Conservation (phyloP, 2,329 filamentous ascomycete species). For the Hansfordia pulvinata region DNA sequence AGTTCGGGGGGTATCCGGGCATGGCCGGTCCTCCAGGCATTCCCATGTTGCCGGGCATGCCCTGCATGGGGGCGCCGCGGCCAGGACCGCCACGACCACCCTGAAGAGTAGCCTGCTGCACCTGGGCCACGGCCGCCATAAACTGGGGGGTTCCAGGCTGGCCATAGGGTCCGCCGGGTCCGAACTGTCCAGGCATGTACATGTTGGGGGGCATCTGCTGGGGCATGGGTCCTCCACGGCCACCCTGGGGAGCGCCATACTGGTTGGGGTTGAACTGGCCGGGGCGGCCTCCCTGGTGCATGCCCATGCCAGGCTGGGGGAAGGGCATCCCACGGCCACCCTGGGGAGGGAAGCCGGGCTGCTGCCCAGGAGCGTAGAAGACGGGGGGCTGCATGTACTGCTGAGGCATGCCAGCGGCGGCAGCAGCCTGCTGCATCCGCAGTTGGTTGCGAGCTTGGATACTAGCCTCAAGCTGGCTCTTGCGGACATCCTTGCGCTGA, state of each 20-base stretch:
- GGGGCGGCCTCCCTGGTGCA: conserved; percentile 70
- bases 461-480: conserved; percentile 97
- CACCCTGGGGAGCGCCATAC: conserved; percentile 73
- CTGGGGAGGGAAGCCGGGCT: conserved; percentile 55
- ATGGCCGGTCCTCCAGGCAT: conserved; percentile 34
- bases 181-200: conserved; percentile 74
- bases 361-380: conserved; percentile 79
- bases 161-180: conserved; percentile 62
- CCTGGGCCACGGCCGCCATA: conserved; percentile 73
- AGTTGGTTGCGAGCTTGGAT: conserved; percentile 99
- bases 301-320: conserved; percentile 48
- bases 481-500: conserved; percentile 98
- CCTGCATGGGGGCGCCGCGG: conserved; percentile 61
- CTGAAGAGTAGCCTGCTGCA: conserved; percentile 44
- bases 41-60: conserved; percentile 59
- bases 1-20: conserved; percentile 44
- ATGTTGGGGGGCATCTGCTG: conserved; percentile 81
- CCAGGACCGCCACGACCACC: conserved; percentile 51
- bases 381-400: conserved; percentile 82
- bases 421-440: conserved; percentile 93
- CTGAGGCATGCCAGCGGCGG: conserved; percentile 76
- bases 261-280: conserved; percentile 65
- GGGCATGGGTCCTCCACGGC: conserved; percentile 65
- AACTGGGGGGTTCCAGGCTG: conserved; percentile 70
- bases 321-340: conserved; percentile 54